Evolutionary conservation across 2,329 filamentous ascomycete species (phyloP), one percentile per base, ranked within the genome.

Genomic region (Sporothrix brasiliensis): DNA sequence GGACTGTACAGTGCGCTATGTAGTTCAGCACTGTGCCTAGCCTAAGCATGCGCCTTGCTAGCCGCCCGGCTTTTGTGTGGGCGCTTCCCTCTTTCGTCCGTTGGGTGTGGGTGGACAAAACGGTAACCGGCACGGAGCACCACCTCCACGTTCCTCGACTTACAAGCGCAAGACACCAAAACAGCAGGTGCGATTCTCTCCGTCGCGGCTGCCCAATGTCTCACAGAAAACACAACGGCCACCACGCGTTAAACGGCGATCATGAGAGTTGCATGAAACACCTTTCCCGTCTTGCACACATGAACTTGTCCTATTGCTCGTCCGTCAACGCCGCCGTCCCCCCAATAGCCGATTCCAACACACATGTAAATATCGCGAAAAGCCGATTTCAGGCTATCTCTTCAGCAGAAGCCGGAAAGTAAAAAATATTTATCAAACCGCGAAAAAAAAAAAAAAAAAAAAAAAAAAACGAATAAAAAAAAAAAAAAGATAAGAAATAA

Each of bases 1-100:
- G 6, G 58, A 44, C 4, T 4, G 6, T 14, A 67, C 65, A 14
- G 65, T 67, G 65, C 65, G 65, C 50, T 19, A 19, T 39, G 10
- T 21, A 16, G 16, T 52, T 13, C n/a, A 21, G n/a, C 65, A 67
- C 65, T 67, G 65, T 24, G 27, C 34, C 14, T 41, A 19, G 49
- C 27, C 27, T 52, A 24, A 66, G n/a, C 24, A 44, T 53, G 44
- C n/a, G 30, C 50, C 41, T 65, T n/a, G 34, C 27, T 69, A 69
- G 67, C 67, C 67, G 67, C 67, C 30, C 67, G 67, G 67, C 54
- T 69, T 69, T 68, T 60, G 34, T 58, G 30, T 54, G 24, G 39
- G 53, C 53, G 24, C 53, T 68, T 68, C 52, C 50, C 63, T 63
- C 65, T 67, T 54, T 67, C 50, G 49, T 67, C 49, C 16, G 10